Evolutionary conservation across 2,329 filamentous ascomycete species (phyloP).

Genomic region (Massarina eburnea): DNA sequence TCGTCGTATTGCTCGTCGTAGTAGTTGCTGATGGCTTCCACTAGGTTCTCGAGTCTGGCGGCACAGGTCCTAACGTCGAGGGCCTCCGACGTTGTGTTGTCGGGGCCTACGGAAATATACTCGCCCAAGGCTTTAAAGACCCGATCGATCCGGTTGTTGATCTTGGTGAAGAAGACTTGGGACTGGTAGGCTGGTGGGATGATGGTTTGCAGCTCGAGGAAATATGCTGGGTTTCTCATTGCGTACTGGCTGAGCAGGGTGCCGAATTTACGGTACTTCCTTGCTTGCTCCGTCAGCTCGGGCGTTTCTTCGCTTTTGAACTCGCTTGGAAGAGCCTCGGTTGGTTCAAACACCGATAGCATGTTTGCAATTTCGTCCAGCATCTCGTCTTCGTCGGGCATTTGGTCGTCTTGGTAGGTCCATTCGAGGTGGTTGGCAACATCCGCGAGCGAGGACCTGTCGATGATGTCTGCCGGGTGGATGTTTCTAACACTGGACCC

Average conservation of each 20-base stretch:
- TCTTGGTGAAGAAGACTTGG: constrained; percentile 40
- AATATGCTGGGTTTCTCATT: constrained; percentile 27
- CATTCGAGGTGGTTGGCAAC: constrained; percentile 34
- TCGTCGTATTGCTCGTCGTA: constrained; percentile 22
- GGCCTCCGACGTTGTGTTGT: constrained; percentile 21
- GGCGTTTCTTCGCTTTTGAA: constrained; percentile 26
- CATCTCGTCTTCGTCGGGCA: constrained; percentile 33
- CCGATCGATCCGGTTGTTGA: constrained; percentile 30
- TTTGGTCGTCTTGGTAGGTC: constrained; percentile 30
- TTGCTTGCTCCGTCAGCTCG: constrained; percentile 28
- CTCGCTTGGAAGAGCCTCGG: constrained; percentile 36
- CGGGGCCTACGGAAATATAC: constrained; percentile 31
- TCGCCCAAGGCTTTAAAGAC: constrained; percentile 34
- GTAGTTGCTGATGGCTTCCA: constrained; percentile 30
- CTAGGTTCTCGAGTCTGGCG: constrained; percentile 28
- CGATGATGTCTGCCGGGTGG: constrained; percentile 32
- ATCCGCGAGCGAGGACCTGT: constrained; percentile 25
- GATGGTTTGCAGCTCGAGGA: constrained; percentile 28
- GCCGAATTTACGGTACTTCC: constrained; percentile 35
- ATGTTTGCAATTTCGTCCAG: constrained; percentile 35
- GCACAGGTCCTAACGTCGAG: constrained; percentile 35
- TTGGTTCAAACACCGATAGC: constrained; percentile 42
- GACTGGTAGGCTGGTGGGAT: constrained; percentile 36
- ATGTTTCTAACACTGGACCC: constrained; percentile 36
- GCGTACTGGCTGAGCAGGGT: constrained; percentile 33